A percentile compares a stretch with the other conserved stretches of the same genome.
Evolutionary conservation across 371 early-diverging fungal species (phyloP).

Genomic region (Mortierella sp.): DNA sequence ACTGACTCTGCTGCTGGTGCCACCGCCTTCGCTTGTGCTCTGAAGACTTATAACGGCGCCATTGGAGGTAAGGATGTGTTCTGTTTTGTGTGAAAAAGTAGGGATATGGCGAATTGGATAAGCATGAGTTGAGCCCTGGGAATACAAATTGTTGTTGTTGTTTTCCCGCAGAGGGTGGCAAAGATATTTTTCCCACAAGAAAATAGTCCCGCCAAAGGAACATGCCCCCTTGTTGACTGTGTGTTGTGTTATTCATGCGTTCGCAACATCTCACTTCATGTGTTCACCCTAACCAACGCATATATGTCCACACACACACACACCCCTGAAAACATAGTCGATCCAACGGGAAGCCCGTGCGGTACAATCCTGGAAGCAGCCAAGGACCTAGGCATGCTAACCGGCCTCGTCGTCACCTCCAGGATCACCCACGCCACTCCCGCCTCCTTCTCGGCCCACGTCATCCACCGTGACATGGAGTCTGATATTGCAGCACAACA

Average conservation of each 20-base stretch:
- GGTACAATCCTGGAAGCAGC: constrained; percentile 97
- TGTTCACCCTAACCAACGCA: background rate
- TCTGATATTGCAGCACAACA: constrained; percentile 90
- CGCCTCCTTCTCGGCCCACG: constrained; percentile 87
- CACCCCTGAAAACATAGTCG: constrained; percentile 60
- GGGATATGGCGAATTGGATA: background rate
- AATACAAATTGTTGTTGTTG: background rate
- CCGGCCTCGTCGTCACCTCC: constrained; percentile 93
- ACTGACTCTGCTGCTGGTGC: constrained; percentile 98
- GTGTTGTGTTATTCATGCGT: too few relatives aligned
- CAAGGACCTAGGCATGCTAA: constrained; percentile 81
- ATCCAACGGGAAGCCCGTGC: constrained; percentile 77
- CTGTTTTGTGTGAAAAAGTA: background rate
- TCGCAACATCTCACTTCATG: background rate
- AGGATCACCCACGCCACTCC: constrained; percentile 95
- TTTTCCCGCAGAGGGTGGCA: background rate
- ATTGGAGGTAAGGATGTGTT: constrained; percentile 70
- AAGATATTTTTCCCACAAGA: background rate
- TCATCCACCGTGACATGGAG: constrained; percentile 80
- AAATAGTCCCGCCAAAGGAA: background rate
- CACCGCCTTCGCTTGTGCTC: constrained; percentile 90
- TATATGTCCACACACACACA: background rate
- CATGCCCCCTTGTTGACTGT: background rate
- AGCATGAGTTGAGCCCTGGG: background rate
- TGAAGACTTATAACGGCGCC: constrained; percentile 92